phyloP scores from a whole-genome alignment of 2,329 filamentous ascomycete species.

The Phialocephala subalpina region DNA sequence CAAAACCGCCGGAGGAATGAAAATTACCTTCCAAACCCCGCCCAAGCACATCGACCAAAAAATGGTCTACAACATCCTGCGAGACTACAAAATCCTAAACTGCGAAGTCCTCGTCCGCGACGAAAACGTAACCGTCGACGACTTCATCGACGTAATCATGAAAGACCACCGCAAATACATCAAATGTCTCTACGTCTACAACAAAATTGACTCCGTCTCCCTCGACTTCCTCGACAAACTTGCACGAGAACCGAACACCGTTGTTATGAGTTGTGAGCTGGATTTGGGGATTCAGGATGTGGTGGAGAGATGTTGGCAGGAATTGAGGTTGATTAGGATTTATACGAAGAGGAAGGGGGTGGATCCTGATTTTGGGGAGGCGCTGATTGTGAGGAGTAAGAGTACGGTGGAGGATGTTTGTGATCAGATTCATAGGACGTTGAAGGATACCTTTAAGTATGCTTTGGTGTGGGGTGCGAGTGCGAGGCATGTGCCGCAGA shows the following conservation, averaged over 20 bases:
- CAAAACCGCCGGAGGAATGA: slow-evolving; percentile 98
- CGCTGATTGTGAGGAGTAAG: slow-evolving; percentile 88
- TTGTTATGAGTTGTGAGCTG: slow-evolving; percentile 97
- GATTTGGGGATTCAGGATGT: slow-evolving; percentile 94
- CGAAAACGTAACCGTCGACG: slow-evolving; percentile 94
- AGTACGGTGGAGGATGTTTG: slow-evolving; percentile 97
- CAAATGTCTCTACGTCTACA: slow-evolving; percentile 94
- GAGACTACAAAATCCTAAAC: slow-evolving; percentile 99
- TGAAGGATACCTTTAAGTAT: slow-evolving; percentile 99
- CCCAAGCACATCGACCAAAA: slow-evolving; percentile 95
- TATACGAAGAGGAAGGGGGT: slow-evolving; percentile 97
- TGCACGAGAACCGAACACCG: slow-evolving; percentile 91
- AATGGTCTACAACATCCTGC: slow-evolving; percentile 96
- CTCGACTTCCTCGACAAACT: slow-evolving; percentile 93
- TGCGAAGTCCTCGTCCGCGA: slow-evolving; percentile 95
- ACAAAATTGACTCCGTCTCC: slow-evolving; percentile 97
- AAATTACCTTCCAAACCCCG: slow-evolving; percentile 91
- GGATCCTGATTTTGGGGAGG: slow-evolving; percentile 89
- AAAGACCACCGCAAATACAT: slow-evolving; percentile 99
- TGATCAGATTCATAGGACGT: slow-evolving; percentile 88
- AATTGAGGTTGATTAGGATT: slow-evolving; percentile 86
- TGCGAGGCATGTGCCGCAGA: slow-evolving; percentile 91
- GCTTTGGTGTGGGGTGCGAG: slow-evolving; percentile 97
- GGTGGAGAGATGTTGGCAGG: slow-evolving; percentile 93
- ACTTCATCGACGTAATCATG: slow-evolving; percentile 99